Evolutionary conservation across 768 basidiomycete genomes (phyloP).

Genomic region (Leccinum disarticulatum): DNA sequence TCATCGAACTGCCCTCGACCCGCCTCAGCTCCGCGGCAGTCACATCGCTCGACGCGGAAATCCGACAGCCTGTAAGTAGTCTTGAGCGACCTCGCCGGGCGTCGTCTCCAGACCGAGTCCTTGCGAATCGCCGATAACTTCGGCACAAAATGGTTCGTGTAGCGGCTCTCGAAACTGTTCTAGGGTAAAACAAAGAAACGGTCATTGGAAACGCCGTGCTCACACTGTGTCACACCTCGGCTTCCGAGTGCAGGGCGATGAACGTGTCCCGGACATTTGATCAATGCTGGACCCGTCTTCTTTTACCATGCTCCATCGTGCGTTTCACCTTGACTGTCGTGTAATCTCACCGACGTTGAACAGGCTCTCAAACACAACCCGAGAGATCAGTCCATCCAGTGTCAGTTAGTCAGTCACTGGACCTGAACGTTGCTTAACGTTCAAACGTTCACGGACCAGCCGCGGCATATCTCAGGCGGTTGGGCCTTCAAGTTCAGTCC

Average conservation of each 20-base stretch:
- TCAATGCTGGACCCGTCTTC: slow-evolving; percentile 50
- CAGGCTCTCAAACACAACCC: slow-evolving; percentile 31
- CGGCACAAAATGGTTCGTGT: slow-evolving; percentile 69
- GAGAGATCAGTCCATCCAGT: slow-evolving; percentile 21
- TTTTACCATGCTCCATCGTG: too few relatives aligned
- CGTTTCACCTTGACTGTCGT: too few relatives aligned
- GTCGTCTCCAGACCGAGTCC: slow-evolving; percentile 20
- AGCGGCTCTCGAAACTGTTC: slow-evolving; percentile 71
- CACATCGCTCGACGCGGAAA: slow-evolving; percentile 42
- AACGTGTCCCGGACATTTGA: slow-evolving; percentile 94
- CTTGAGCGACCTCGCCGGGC: slow-evolving; percentile 41
- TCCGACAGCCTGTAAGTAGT: slow-evolving; percentile 42
- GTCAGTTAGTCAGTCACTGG: slow-evolving; percentile 10
- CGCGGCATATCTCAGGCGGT: slow-evolving; percentile 18
- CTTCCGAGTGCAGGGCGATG: slow-evolving; percentile 84
- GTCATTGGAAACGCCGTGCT: slow-evolving; percentile 13
- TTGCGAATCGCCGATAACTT: slow-evolving; percentile 43
- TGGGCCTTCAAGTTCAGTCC: slow-evolving; percentile 22
- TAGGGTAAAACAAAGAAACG: too few relatives aligned
- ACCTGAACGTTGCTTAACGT: neutral
- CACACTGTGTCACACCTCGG: slow-evolving; percentile 44
- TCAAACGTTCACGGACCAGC: slow-evolving; percentile 5
- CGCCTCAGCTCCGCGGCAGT: slow-evolving; percentile 29
- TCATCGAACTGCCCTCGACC: slow-evolving; percentile 20
- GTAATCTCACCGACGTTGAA: too few relatives aligned